These are phyloP conservation scores for Apiosordaria backusii DNA, from an alignment of 495 filamentous ascomycete genomes.

Conservation along the genomic window DNA sequence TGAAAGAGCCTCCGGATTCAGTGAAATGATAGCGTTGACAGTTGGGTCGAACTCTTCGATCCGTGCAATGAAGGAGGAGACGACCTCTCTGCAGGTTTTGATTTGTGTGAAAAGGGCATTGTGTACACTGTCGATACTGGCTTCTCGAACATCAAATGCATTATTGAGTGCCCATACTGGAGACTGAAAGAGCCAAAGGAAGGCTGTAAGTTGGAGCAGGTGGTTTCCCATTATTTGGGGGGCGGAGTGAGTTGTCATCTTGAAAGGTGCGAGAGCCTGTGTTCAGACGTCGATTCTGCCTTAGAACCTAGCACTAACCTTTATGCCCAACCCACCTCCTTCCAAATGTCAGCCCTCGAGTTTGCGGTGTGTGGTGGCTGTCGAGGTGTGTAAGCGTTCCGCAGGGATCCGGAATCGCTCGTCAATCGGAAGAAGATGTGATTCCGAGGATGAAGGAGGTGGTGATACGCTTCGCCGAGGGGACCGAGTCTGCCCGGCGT, in stretches of 20 bases:
- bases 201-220: background rate
- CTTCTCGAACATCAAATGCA: conserved; percentile 50
- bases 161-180: conserved; percentile 7
- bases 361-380: background rate
- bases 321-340: background rate
- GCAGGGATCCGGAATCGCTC: background rate
- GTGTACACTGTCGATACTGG: conserved; percentile 55
- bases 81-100: conserved; percentile 49
- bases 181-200: background rate
- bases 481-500: background rate
- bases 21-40: conserved; percentile 54
- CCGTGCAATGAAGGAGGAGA: conserved; percentile 53
- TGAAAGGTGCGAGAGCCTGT: background rate
- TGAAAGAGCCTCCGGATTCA: conserved; percentile 50
- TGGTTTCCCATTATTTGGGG: background rate
- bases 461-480: background rate
- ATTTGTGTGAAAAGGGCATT: conserved; percentile 45
- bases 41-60: conserved; percentile 54
- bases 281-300: background rate
- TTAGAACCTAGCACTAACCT: background rate
- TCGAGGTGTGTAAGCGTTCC: background rate
- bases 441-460: background rate
- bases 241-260: background rate
- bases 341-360: background rate
- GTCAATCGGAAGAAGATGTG: background rate